Base-by-base conservation (phyloP, 2,329 filamentous ascomycete genomes). In the Alternaria ethzedia region DNA sequence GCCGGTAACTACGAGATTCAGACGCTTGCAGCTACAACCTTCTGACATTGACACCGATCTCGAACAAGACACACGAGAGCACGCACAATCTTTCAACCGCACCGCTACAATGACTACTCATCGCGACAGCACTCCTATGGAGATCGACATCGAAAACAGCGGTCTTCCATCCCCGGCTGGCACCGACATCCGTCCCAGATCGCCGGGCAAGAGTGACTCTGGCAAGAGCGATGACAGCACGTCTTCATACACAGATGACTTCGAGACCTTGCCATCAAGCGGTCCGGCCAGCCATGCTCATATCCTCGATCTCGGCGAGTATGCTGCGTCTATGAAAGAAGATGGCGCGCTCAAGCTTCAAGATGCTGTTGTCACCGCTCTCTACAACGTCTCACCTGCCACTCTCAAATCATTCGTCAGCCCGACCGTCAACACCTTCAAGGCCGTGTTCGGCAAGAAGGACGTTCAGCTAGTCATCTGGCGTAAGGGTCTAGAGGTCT, bases 401-500 rank as follows among this genome's bases (percentile, higher is more conserved):
- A 68, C 46, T 0, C 65, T 71, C 2, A 30, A 43, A 2, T 47
- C 55, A 0, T 72, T 73, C 21, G 44, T 72, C 10, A 64, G 26
- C 15, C 67, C 71, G 0, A 68, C 56, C 0, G 43, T 66, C 2
- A 28, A 64, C 44, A 59, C 26, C 1, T 69, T 72, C 63, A 71
- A 73, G 41, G 65, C 59, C 4, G 10, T 70, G 0, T 65, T 71
- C 41, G 58, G 68, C 2, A 67, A 65, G 25, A 54, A 51, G 20
- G 56, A 65, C 23, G 58, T 61, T 1, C 70, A 67, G 21, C 57
- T 72, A 0, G 66, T 73, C 2, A 50, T 73, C 10, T 72, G 71
- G 68, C 65, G 68, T 13, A 72, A 70, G 15, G 70, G 71, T 2
- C 20, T 63, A 1, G 68, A 71, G 9, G 68, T 68, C 46, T 62